phyloP scores from a whole-genome alignment of 2,329 filamentous ascomycete species.

The Pseudopyricularia javanii region DNA sequence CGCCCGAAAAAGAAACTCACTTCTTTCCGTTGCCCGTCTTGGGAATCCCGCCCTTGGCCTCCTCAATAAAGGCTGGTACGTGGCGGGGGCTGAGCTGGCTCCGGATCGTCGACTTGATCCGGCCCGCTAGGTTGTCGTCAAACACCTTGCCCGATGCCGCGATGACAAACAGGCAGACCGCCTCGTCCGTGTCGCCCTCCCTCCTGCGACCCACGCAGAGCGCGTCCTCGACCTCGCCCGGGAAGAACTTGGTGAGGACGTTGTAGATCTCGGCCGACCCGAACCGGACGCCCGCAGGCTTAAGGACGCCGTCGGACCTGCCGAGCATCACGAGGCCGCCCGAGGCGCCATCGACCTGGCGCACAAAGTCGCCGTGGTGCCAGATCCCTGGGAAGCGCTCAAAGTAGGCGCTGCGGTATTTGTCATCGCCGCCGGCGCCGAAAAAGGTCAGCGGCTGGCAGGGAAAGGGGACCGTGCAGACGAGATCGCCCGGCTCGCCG shows the following conservation, averaged over 20 bases:
- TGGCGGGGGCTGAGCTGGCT: slow-evolving; percentile 78
- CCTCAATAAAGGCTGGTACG: slow-evolving; percentile 72
- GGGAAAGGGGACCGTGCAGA: slow-evolving; percentile 78
- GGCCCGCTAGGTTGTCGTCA: slow-evolving; percentile 42
- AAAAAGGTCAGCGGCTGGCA: slow-evolving; percentile 88
- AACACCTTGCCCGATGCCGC: slow-evolving; percentile 49
- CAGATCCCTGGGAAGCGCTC: slow-evolving; percentile 68
- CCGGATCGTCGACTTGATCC: slow-evolving; percentile 57
- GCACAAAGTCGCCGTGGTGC: slow-evolving; percentile 92
- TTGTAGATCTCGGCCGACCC: slow-evolving; percentile 96
- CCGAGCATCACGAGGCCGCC: slow-evolving; percentile 84
- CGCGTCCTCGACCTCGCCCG: slow-evolving; percentile 66
- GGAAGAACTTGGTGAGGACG: slow-evolving; percentile 74
- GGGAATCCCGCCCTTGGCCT: slow-evolving; percentile 70
- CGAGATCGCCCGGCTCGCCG: slow-evolving; percentile 71
- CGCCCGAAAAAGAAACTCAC: slow-evolving; percentile 31
- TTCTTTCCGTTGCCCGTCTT: slow-evolving; percentile 95
- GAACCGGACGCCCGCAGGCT: slow-evolving; percentile 83
- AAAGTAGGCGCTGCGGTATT: slow-evolving; percentile 80
- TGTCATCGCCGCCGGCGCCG: slow-evolving; percentile 56
- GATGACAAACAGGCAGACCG: slow-evolving; percentile 79
- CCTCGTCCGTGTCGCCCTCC: slow-evolving; percentile 64
- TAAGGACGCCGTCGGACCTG: slow-evolving; percentile 82
- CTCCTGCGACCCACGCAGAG: slow-evolving; percentile 74
- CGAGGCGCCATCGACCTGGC: slow-evolving; percentile 49